Evolutionary conservation across 2,329 filamentous ascomycete species (phyloP), one percentile per base, ranked within the genome.

Genomic region (Diaporthe australafricana): DNA sequence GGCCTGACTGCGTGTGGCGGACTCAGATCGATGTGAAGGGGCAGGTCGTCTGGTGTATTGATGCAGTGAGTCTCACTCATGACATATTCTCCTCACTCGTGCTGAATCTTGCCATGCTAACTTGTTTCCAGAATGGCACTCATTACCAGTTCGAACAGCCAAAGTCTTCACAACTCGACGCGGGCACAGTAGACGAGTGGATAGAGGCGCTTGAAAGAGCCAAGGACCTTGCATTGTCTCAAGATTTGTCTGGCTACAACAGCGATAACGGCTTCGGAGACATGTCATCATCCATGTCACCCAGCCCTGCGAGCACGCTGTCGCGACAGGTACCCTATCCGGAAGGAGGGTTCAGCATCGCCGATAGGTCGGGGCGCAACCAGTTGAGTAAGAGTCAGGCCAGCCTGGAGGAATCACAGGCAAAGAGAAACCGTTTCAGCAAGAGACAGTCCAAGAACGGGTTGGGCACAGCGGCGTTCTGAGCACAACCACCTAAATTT

Each of bases 401-500:
- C 53, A 87, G 84, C 74, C 76, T 87, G 30, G 89, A 90, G 38
- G 87, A 90, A 68, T 80, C 84, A 48, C 78, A 83, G 22, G 79
- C 79, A 48, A 85, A 87, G 62, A 90, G 92, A 76, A 66, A 73
- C 38, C 87, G 91, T 62, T 98, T 98, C 83, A 98, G 95, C 84
- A 96, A 96, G 83, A 88, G 96, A 76, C 94, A 98, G 83, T 97
- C 94, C 20, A 97, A 97, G 84, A 98, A 94, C 81, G 95, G 96
- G n/a, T 88, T 98, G 62, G 94, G 94, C 35, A 73, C 72, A 50
- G 93, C 95, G 62, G 93, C 94, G 65, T 98, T 98, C 80, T 97
- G 79, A 83, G 50, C 40, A 30, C 30, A 17, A 27, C 53, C 27
- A 69, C 56, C 62, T 57, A 38, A 25, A 25, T 4, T 42, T 32